Base-by-base conservation (phyloP, 352 stramenopile species). In the Globisporangium canariense region DNA sequence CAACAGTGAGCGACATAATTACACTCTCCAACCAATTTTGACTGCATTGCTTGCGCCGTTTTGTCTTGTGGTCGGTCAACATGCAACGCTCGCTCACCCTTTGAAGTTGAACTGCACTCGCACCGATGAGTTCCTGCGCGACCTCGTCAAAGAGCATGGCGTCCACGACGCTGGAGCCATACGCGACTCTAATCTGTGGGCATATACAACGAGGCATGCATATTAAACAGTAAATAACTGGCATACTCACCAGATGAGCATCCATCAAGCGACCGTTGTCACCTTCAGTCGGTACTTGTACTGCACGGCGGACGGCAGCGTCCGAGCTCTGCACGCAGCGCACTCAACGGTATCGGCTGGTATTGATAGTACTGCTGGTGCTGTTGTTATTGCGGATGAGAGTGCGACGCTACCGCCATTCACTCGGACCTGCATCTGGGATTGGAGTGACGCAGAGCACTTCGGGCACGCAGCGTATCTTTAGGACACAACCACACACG, bases 221-320 rank as follows among this genome's bases (percentile, higher is more conserved):
- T 28, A 47, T 43, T 47, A 40, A 2, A 46, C 6, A 47, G 7
- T 50, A 25, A 2, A 46, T 10, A 25, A 18, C 22, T 22, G 11
- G 16, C 11, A 30, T 25, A 11, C n/a, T 20, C 6, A 7, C 18
- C 3, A 57, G 3, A 18, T 25, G 7, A 25, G 28, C 50, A 41
- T 57, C 40, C 3, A 46, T 47, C 41, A 18, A n/a, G 14, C 18
- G 13, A 45, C 18, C 18, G 38, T 16, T 6, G 6, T 9, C 38
- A 82, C 75, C 68, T 88, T 78, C 43, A 88, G 62, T 52, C 78
- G 68, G 63, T 80, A 86, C 66, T 86, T 84, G 62, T 74, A 76
- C 51, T 73, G 65, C 22, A 87, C 56, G 6, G 71, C 58, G 11
- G 80, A 53, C 0, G 59, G 46, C 18, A 40, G 50, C 49, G 67